Evolutionary conservation across 2,329 filamentous ascomycete genomes (phyloP).

Genomic region (Alternaria arborescens): DNA sequence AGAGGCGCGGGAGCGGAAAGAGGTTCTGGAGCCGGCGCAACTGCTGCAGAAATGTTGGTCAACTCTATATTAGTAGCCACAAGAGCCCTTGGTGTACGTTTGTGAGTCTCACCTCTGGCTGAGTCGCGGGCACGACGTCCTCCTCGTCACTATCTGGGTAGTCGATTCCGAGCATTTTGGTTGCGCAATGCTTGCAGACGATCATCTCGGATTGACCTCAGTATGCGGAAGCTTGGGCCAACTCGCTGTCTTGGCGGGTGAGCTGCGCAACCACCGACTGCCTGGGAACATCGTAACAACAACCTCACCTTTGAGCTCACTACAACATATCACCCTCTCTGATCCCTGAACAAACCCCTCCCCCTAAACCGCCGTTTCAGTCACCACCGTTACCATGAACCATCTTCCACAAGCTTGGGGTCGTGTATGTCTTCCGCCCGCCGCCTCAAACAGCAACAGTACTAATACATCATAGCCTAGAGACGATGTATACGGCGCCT

Average conservation of each 20-base stretch:
- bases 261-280: conserved; percentile 41
- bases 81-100: conserved; percentile 43
- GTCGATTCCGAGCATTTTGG: conserved; percentile 53
- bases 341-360: not conserved
- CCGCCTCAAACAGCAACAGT: conserved; percentile 20
- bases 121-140: conserved; percentile 44
- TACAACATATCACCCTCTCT: conserved; percentile 12
- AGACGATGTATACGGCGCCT: conserved; percentile 95
- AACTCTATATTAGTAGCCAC: conserved; percentile 59
- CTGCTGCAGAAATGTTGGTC: conserved; percentile 32
- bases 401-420: conserved; percentile 73
- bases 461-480: conserved; percentile 72
- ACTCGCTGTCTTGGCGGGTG: conserved; percentile 23
- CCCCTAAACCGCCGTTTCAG: conserved; percentile 4
- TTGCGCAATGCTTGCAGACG: conserved; percentile 9
- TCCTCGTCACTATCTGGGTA: conserved; percentile 60
- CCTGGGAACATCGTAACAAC: conserved; percentile 36
- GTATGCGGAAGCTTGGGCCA: conserved; percentile 42
- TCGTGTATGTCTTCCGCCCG: conserved; percentile 59
- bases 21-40: conserved; percentile 21
- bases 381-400: conserved; percentile 61
- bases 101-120: conserved; percentile 51
- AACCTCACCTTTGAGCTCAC: conserved; percentile 29
- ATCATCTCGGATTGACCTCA: conserved; percentile 9
- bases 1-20: conserved; percentile 15